Conservation (phyloP, 2,329 filamentous ascomycete species). For the Aspergillus latus region DNA sequence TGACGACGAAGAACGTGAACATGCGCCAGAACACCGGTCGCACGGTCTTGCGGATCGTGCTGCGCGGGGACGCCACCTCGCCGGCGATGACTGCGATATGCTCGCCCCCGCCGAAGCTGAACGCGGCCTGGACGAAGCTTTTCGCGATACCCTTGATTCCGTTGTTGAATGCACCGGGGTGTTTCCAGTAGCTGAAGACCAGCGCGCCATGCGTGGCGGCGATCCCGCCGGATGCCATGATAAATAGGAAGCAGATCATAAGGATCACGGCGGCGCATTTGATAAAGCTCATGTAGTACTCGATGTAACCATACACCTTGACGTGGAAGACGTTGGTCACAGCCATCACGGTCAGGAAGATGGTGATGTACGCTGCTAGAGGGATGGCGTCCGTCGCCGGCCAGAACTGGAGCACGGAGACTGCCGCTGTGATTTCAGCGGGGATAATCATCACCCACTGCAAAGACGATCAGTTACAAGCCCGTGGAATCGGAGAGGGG, state of each 20-base stretch:
- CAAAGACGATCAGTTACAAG: neutral
- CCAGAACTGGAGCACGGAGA: conserved; percentile 36
- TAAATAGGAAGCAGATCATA: conserved; percentile 38
- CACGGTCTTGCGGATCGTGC: conserved; percentile 32
- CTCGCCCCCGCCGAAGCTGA: conserved; percentile 34
- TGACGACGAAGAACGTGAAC: conserved; percentile 37
- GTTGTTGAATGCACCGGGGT: conserved; percentile 31
- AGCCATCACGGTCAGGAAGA: conserved; percentile 31
- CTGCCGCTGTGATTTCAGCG: conserved; percentile 37
- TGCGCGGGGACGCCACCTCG: conserved; percentile 31
- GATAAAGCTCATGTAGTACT: conserved; percentile 31
- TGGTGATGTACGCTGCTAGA: conserved; percentile 35
- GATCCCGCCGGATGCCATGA: conserved; percentile 38
- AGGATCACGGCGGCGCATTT: conserved; percentile 33
- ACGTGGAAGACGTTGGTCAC: conserved; percentile 31
- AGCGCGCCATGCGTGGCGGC: conserved; percentile 33
- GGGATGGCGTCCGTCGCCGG: conserved; percentile 25
- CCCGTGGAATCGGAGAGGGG: neutral
- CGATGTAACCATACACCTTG: conserved; percentile 26
- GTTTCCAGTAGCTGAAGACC: conserved; percentile 33
- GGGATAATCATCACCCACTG: conserved; percentile 20
- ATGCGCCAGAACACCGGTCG: conserved; percentile 37
- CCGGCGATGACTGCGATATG: conserved; percentile 37
- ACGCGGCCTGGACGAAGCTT: conserved; percentile 36
- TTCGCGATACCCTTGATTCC: conserved; percentile 38